Conservation (phyloP, 768 basidiomycete species). For the Auriscalpium orientale region DNA sequence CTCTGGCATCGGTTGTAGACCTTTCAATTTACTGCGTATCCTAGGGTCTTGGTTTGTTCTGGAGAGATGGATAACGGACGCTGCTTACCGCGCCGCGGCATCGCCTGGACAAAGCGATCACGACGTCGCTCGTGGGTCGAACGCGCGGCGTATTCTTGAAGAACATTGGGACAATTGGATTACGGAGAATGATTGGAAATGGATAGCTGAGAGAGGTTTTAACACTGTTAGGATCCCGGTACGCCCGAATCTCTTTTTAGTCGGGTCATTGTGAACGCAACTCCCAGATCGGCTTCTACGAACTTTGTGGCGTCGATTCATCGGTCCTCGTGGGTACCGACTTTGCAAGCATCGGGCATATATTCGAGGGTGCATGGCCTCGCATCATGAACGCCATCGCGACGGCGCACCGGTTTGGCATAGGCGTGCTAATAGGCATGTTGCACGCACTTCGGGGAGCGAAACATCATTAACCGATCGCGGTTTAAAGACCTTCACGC, state of each 20-base stretch:
- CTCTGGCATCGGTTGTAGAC: background rate
- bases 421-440: conserved; percentile 72
- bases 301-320: conserved; percentile 50
- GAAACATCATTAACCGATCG: conserved; percentile 2
- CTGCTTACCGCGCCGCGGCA: conserved; percentile 47
- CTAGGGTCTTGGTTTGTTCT: conserved; percentile 74
- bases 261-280: background rate
- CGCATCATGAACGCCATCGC: conserved; percentile 54
- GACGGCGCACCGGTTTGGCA: conserved; percentile 43
- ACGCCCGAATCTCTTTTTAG: conserved; percentile 14
- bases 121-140: conserved; percentile 53
- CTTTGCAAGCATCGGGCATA: conserved; percentile 41
- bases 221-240: conserved; percentile 60
- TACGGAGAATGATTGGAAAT: conserved; percentile 43
- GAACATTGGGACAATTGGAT: conserved; percentile 51
- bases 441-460: background rate
- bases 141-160: conserved; percentile 35
- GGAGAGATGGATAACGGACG: conserved; percentile 65
- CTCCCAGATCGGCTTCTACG: conserved; percentile 65
- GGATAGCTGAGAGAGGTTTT: conserved; percentile 45
- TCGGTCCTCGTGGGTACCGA: conserved; percentile 58
- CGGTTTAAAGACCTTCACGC: conserved; percentile 54
- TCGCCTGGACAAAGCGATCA: conserved; percentile 58
- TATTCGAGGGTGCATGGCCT: conserved; percentile 62
- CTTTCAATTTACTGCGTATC: background rate